A percentile compares a stretch with the other conserved stretches of the same genome.
Conservation (phyloP, 169 alveolate genomes). For the Cryptosporidium andersoni region DNA sequence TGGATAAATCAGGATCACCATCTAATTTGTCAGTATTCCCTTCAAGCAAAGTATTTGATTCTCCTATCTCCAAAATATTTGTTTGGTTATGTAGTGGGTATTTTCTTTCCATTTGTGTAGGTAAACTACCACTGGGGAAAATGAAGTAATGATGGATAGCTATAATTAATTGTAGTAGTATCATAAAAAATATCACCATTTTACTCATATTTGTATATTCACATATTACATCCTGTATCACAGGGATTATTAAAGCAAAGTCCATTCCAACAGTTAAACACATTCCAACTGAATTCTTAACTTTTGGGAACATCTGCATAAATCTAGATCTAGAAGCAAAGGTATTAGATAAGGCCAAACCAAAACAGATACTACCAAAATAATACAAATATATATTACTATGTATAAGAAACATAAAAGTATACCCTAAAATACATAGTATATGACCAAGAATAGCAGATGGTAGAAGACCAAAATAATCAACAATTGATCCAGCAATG, state of each 20-base stretch:
- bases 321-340: slow-evolving; percentile 70
- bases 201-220: slow-evolving; percentile 6
- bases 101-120: slow-evolving; percentile 18
- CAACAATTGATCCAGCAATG: slow-evolving; percentile 62
- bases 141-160: slow-evolving; percentile 39
- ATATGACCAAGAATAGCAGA: slow-evolving; percentile 51
- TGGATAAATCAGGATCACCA: neutral
- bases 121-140: slow-evolving; percentile 45
- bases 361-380: slow-evolving; percentile 49
- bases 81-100: neutral
- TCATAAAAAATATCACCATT: slow-evolving; percentile 25
- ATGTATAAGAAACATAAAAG: slow-evolving; percentile 43
- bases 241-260: slow-evolving; percentile 36
- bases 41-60: neutral
- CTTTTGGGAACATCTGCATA: slow-evolving; percentile 71
- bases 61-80: neutral
- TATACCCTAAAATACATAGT: slow-evolving; percentile 15
- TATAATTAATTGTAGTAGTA: slow-evolving; percentile 1
- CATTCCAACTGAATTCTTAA: slow-evolving; percentile 66
- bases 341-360: slow-evolving; percentile 29
- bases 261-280: slow-evolving; percentile 60
- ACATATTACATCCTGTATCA: slow-evolving; percentile 20
- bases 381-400: slow-evolving; percentile 14
- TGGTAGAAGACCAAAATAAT: slow-evolving; percentile 49
- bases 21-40: neutral